These are phyloP conservation scores for Fonsecaea nubica DNA, from an alignment of 2,329 filamentous ascomycete species.

Conservation along the genomic window DNA sequence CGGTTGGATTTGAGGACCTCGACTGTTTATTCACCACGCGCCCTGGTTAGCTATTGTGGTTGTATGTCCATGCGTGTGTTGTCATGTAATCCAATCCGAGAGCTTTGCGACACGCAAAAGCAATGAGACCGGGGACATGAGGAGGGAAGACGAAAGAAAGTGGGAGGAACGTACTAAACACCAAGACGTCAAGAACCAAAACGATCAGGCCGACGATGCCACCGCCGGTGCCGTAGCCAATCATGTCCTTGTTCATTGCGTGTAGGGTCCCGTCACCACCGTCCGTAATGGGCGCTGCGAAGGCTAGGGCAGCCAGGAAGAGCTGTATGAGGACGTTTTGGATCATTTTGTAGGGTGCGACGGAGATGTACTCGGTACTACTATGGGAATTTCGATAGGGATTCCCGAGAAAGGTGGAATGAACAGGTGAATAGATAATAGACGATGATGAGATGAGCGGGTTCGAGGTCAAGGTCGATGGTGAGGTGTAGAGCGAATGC, in stretches of 20 bases:
- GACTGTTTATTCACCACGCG: slow-evolving; percentile 20
- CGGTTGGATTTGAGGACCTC: slow-evolving; percentile 35
- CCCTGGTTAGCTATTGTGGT: background rate
- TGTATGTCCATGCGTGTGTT: background rate
- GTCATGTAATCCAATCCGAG: too few relatives aligned
- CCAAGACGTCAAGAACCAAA: slow-evolving; percentile 33
- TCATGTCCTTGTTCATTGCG: slow-evolving; percentile 9
- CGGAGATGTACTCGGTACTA: background rate
- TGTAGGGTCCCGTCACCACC: slow-evolving; percentile 9
- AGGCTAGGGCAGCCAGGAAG: slow-evolving; percentile 18
- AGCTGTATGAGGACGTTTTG: slow-evolving; percentile 21
- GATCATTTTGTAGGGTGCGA: slow-evolving; percentile 15
- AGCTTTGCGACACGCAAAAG: too few relatives aligned
- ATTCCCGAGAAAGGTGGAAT: background rate
- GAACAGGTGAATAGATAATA: background rate
- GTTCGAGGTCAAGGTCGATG: too few relatives aligned
- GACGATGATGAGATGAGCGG: too few relatives aligned
- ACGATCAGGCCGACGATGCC: slow-evolving; percentile 33
- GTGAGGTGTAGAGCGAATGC: too few relatives aligned
- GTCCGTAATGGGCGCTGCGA: slow-evolving; percentile 22
- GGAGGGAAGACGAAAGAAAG: too few relatives aligned
- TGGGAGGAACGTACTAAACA: slow-evolving; percentile 26
- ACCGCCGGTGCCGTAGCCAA: slow-evolving; percentile 34
- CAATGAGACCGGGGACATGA: too few relatives aligned
- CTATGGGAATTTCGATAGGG: background rate